These are phyloP conservation scores for Panicum miliaceum DNA, from an alignment of 176 grass and related monocot species.

Conservation along the genomic window DNA sequence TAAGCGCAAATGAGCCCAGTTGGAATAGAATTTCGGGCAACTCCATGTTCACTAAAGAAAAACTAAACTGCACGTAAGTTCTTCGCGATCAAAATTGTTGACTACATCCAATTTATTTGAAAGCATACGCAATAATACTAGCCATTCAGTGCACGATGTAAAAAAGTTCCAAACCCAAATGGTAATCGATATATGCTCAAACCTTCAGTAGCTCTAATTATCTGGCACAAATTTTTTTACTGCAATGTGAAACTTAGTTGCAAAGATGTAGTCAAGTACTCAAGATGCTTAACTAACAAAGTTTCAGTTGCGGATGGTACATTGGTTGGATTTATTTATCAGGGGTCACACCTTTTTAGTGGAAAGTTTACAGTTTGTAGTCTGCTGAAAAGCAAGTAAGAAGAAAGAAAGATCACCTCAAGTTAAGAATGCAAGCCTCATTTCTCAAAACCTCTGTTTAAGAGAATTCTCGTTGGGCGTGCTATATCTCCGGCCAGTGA, in stretches of 20 bases:
- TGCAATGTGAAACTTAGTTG: background rate
- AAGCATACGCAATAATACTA: background rate
- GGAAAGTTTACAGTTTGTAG: background rate
- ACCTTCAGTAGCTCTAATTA: background rate
- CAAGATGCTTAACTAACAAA: background rate
- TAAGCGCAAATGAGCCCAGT: background rate
- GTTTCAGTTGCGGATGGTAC: background rate
- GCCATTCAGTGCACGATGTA: background rate
- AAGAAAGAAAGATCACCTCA: slow-evolving; percentile 50
- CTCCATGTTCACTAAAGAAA: background rate
- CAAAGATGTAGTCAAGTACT: background rate
- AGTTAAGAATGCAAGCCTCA: slow-evolving; percentile 69
- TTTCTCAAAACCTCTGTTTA: slow-evolving; percentile 56
- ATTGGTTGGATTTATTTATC: background rate
- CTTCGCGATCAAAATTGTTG: background rate
- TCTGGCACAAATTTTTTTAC: background rate
- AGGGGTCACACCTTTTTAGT: background rate
- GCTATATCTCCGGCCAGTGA: background rate
- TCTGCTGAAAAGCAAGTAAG: background rate
- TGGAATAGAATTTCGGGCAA: background rate
- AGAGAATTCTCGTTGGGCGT: slow-evolving; percentile 33
- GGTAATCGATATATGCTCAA: background rate
- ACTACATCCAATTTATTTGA: background rate
- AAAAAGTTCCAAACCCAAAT: background rate
- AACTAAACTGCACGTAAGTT: background rate